These are phyloP conservation scores for Ceratobasidium sp. DNA, from an alignment of 1,284 basidiomycete genomes.

Conservation along the genomic window DNA sequence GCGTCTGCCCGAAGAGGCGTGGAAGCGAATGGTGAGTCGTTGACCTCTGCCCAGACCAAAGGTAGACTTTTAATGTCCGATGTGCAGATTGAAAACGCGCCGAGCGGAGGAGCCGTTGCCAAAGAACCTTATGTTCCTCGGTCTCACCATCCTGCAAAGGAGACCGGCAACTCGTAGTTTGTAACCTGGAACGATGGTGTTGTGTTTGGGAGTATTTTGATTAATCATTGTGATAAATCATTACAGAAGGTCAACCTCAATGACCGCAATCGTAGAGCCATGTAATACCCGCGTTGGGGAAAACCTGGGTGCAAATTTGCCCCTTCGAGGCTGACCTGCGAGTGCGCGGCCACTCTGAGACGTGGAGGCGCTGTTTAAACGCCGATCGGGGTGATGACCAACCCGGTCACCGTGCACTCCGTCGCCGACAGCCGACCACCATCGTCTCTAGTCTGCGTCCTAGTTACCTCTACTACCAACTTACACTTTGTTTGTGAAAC, in stretches of 20 bases:
- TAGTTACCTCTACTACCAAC: neutral
- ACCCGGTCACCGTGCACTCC: neutral
- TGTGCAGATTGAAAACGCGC: slow-evolving; percentile 5
- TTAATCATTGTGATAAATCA: neutral
- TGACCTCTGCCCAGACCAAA: neutral
- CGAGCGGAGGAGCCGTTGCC: neutral
- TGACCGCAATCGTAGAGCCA: no score
- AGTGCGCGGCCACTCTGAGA: no score
- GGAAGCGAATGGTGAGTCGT: slow-evolving; percentile 30
- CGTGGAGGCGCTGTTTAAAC: no score
- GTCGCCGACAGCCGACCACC: neutral
- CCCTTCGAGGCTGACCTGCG: no score
- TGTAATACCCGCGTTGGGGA: no score
- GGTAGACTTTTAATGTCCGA: neutral
- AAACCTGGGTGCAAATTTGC: no score
- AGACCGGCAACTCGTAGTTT: neutral
- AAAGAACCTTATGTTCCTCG: slow-evolving; percentile 21
- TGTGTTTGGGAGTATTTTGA: neutral
- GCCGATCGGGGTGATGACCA: neutral
- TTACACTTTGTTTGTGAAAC: neutral
- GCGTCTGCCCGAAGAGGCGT: slow-evolving; percentile 20
- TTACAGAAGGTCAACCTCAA: no score
- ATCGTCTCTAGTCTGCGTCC: neutral
- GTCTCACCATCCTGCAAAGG: slow-evolving; percentile 6
- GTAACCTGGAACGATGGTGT: neutral